Conservation (phyloP, 2,329 filamentous ascomycete species). For the Claviceps arundinis region DNA sequence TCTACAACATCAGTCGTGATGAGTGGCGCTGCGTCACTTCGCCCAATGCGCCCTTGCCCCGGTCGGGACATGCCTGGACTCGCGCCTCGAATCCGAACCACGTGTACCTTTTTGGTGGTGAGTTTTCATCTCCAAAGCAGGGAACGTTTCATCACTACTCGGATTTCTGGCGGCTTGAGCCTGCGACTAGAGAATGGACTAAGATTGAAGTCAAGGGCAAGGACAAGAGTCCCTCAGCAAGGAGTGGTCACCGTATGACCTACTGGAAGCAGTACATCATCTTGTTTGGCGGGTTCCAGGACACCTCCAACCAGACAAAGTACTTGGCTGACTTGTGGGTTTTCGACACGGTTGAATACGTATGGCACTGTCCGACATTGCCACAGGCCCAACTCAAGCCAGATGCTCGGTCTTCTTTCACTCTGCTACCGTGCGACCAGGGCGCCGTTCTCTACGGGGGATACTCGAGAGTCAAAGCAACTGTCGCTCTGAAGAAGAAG, state of each 20-base stretch:
- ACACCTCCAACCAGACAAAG: constrained; percentile 87
- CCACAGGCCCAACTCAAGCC: constrained; percentile 75
- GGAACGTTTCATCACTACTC: constrained; percentile 99
- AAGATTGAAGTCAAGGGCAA: constrained; percentile 68
- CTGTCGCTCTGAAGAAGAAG: constrained; percentile 46
- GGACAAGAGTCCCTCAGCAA: constrained; percentile 67
- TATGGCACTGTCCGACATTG: constrained; percentile 67
- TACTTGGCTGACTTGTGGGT: constrained; percentile 92
- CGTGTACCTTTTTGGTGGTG: constrained; percentile 87
- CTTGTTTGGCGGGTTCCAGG: constrained; percentile 92
- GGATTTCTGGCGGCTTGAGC: constrained; percentile 91
- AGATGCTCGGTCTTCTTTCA: constrained; percentile 83
- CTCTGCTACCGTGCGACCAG: constrained; percentile 76
- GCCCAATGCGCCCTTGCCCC: constrained; percentile 80
- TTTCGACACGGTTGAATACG: constrained; percentile 79
- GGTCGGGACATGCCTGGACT: constrained; percentile 91
- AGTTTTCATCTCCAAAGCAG: constrained; percentile 93
- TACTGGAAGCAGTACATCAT: constrained; percentile 96
- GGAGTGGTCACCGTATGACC: constrained; percentile 91
- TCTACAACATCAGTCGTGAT: constrained; percentile 68
- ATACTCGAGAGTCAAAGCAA: constrained; percentile 79
- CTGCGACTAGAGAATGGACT: constrained; percentile 75
- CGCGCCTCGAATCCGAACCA: constrained; percentile 72
- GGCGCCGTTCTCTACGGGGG: constrained; percentile 87
- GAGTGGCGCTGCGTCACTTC: constrained; percentile 85